These are phyloP conservation scores for Nicotiana paniculata DNA, from an alignment of 257 asterid genomes.

Conservation along the genomic window DNA sequence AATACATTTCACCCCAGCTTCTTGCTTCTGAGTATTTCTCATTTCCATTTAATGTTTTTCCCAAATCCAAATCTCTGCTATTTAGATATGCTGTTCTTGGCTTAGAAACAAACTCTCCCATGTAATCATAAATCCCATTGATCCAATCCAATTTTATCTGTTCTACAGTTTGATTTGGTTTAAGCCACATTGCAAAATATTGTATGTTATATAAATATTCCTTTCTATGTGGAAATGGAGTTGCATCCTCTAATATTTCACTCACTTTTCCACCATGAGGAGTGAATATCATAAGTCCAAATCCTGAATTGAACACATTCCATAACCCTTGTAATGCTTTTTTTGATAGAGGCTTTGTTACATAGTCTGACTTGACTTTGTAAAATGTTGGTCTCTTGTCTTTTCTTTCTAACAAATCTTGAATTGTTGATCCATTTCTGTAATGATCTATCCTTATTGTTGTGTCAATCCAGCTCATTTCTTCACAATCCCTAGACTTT, in stretches of 20 bases:
- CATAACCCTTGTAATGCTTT: conserved; percentile 19
- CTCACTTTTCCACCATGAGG: conserved; percentile 60
- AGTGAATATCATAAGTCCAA: conserved; percentile 33
- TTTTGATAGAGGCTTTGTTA: conserved; percentile 23
- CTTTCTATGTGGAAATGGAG: conserved; percentile 61
- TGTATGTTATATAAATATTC: conserved; percentile 42
- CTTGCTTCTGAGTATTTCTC: conserved; percentile 30
- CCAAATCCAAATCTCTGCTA: conserved; percentile 57
- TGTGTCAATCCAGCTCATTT: conserved; percentile 55
- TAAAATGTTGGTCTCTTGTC: conserved; percentile 24
- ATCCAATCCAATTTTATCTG: conserved; percentile 31
- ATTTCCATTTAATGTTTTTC: conserved; percentile 17
- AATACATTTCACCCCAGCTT: conserved; percentile 52
- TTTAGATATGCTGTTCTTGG: conserved; percentile 59
- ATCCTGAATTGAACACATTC: conserved; percentile 16
- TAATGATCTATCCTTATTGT: conserved; percentile 1
- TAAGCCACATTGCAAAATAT: conserved; percentile 47
- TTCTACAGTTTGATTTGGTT: not conserved
- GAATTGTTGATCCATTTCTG: not conserved
- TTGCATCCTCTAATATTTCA: conserved; percentile 20
- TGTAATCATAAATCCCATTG: conserved; percentile 22
- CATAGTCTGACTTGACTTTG: conserved; percentile 58
- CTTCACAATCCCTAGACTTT: conserved; percentile 22
- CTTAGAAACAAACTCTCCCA: conserved; percentile 41
- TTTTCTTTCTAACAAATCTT: conserved; percentile 4